Evolutionary conservation across 129 eudicot genomes (phyloP), one percentile per base, ranked within the genome.

Genomic region (Artemisia argyi): DNA sequence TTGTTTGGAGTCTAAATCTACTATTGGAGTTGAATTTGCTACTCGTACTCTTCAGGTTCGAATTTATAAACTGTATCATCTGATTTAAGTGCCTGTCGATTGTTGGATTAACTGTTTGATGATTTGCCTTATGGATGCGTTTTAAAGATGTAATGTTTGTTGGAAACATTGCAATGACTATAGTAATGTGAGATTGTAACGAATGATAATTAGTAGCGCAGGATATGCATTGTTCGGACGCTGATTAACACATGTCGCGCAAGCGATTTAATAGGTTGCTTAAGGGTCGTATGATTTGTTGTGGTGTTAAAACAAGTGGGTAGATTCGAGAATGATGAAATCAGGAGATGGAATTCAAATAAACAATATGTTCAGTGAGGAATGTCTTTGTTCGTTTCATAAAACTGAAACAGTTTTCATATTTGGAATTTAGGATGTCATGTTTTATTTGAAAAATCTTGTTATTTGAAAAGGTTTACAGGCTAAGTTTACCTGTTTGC

Each of bases 11-110:
- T 78, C 82, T 12, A 78, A 78, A 71, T 78, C 82, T 18, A 78
- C 82, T 3, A 78, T 78, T 56, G 82, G 82, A 64, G 82, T 78
- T 65, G 82, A 78, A 17, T 78, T 78, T 53, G 82, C 82, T 57
- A 78, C 82, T 54, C 67, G 73, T 5, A 78, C 82, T 64, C 82
- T 78, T 55, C 82, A 78, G 82, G 82, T 78, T 9, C 1, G 35
- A 13, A 16, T 5, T 13, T 64, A 16, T n/a, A 3, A 61, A 61
- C n/a, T 22, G 15, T 20, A 62, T 39, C 39, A 35, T 63, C 68
- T 35, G 50, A 39, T 39, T 39, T 8, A 6, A 9, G 15, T 2
- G 8, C 6, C 17, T 14, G 2, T 32, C n/a, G 16, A 15, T 62
- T 15, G 22, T 2, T 62, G n/a, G 22, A 62, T 8, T 3, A 62